Conservation (phyloP, 1,284 basidiomycete genomes). For the Cryptococcus hybrid region DNA sequence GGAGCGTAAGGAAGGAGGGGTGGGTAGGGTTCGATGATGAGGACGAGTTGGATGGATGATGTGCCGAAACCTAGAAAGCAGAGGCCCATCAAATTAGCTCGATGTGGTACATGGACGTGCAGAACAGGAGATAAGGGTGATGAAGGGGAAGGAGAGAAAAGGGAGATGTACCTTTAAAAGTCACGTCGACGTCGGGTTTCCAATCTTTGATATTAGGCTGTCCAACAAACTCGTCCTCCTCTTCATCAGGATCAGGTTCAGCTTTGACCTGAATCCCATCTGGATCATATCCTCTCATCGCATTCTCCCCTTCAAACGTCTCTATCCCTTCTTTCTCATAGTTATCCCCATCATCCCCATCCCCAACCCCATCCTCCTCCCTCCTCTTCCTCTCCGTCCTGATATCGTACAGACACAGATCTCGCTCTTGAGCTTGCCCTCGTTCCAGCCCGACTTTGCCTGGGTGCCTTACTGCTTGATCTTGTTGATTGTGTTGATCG, state of each 20-base stretch:
- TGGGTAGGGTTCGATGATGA: constrained; percentile 47
- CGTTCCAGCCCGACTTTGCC: too few relatives aligned
- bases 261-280: constrained; percentile 23
- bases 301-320: not conserved
- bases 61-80: constrained; percentile 40
- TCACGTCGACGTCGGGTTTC: constrained; percentile 43
- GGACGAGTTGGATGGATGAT: constrained; percentile 45
- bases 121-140: too few relatives aligned
- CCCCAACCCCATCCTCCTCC: not conserved
- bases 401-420: too few relatives aligned
- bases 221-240: constrained; percentile 19
- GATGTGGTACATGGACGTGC: too few relatives aligned
- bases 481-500: not conserved
- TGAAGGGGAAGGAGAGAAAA: not conserved
- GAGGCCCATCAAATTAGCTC: not conserved
- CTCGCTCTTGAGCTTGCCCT: too few relatives aligned
- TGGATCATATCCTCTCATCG: not conserved
- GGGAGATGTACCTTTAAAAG: constrained; percentile 32
- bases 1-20: constrained; percentile 43
- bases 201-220: constrained; percentile 39
- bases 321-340: constrained; percentile 6
- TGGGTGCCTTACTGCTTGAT: too few relatives aligned
- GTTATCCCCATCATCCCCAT: constrained; percentile 1
- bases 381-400: not conserved
- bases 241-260: constrained; percentile 19